phyloP scores from a whole-genome alignment of 768 basidiomycete species.

The Coprinopsis cinerea region DNA sequence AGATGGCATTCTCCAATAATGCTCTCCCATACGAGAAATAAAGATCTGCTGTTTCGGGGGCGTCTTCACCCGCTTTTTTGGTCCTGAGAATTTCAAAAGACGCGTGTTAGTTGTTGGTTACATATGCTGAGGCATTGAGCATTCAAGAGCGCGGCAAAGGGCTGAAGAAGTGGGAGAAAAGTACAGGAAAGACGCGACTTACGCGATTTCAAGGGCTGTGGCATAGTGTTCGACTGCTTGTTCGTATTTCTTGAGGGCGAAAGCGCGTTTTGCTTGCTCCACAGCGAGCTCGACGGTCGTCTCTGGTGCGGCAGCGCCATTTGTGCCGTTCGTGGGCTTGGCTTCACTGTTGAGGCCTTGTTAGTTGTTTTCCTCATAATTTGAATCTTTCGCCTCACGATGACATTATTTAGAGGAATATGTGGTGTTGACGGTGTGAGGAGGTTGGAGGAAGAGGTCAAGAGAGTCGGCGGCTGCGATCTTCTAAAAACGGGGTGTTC shows the following conservation, averaged over 20 bases:
- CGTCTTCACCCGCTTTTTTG: slow-evolving; percentile 68
- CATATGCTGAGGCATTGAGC: too few species aligned
- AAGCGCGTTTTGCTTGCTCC: slow-evolving; percentile 82
- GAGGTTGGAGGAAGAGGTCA: too few species aligned
- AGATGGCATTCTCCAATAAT: slow-evolving; percentile 86
- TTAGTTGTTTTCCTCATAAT: too few species aligned
- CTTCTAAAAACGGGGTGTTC: too few species aligned
- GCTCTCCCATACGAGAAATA: slow-evolving; percentile 93
- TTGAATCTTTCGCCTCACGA: neutral
- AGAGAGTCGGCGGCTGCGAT: too few species aligned
- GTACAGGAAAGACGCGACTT: slow-evolving; percentile 13
- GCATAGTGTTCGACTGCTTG: slow-evolving; percentile 83
- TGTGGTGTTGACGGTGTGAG: too few species aligned
- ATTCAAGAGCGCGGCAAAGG: neutral
- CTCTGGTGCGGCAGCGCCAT: neutral
- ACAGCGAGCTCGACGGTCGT: slow-evolving; percentile 50
- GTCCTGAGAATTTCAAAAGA: slow-evolving; percentile 42
- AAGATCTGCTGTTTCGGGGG: slow-evolving; percentile 79
- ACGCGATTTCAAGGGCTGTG: slow-evolving; percentile 64
- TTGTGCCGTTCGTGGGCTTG: neutral
- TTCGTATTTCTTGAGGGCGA: slow-evolving; percentile 81
- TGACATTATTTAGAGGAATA: too few species aligned
- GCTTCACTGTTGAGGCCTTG: neutral
- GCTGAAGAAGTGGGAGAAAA: too few species aligned
- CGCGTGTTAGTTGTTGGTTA: too few species aligned